Base-by-base conservation (phyloP, 2,329 filamentous ascomycete species). In the Ceratocystis alfenasii region DNA sequence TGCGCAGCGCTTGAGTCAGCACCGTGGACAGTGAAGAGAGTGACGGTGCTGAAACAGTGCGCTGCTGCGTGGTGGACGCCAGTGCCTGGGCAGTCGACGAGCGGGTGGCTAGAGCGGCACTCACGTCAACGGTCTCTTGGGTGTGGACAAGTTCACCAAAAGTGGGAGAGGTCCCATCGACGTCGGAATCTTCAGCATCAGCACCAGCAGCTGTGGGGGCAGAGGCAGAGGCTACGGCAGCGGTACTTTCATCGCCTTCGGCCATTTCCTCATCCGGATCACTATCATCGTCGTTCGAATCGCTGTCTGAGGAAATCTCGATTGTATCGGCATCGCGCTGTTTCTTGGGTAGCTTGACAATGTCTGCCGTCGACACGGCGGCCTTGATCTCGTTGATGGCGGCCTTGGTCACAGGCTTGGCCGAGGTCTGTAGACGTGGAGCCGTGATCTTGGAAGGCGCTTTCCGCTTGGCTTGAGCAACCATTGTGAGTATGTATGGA, bases 1-100 rank as follows among this genome's bases (percentile, higher is more conserved):
- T 96, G 72, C 88, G 88, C 66, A 99, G 86, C 5, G 94, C 90
- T 75, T 97, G 93, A 15, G 91, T 87, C 68, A 99, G 86, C n/a
- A 96, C 90, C 4, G 90, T 96, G 61, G 89, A 88, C 63, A 99
- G 83, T 5, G 93, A 96, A 67, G 90, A 86, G 67, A 88, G 86
- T 12, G 86, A 86, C 12, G 87, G 88, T 22, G 84, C 78, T 20
- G 81, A 80, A 68, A 87, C 78, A 2, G 68, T 57, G 8, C 68
- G 64, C 33, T 30, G 62, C 30, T 50, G 59, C 65, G 77, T 75
- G 68, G 78, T 78, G 72, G 75, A 75, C 57, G 78, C 69, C 74
- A 78, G 66, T 76, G 75, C 69, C 59, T 69, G 71, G 44, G 72
- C 67, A 22, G 71, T 68, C 30, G 72, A 67, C 7, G 63, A 57